Base-by-base conservation (phyloP, 805 yeast genomes). In the Metschnikowia chrysomelidarum region DNA sequence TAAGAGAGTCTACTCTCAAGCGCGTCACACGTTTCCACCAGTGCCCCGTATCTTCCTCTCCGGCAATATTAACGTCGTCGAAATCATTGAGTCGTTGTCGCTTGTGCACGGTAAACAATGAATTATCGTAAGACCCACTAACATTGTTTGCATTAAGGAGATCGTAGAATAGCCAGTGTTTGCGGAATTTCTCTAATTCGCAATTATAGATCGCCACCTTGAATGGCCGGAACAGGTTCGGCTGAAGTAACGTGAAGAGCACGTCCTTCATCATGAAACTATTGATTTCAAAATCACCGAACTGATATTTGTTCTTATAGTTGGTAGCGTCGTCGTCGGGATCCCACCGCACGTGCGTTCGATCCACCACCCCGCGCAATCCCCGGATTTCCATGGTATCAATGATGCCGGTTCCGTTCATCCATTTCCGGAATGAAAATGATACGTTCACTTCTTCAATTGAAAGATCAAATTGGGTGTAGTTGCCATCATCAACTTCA, bases 251-350 rank as follows among this genome's bases (percentile, higher is more conserved):
- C 3, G 91, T 84, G 43, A 93, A 81, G 35, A 91, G 62, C 3
- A 86, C 82, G 59, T 93, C 98, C 48, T 85, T 87, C 77, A 91
- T 73, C 38, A 74, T 76, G 56, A 87, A 84, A 38, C 77, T 76
- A 33, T 85, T 89, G 52, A 91, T 77, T 57, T 93, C 96, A 68
- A 94, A 91, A 62, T 93, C 98, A 6, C 97, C 98, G 0, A 89
- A 88, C 36, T 69, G 71, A 41, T 81, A 75, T 26, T 78, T 58
- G 53, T 87, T 83, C 50, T 77, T 77, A 60, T 87, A 87, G 51
- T 83, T 79, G 18, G 87, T 73, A 2, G 98, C 89, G 49, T 82
- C 89, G 53, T 86, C 95, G 30, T 80, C 75, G 3, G 82, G 80
- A 38, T 76, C 77, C 95, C 95, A 88, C 35, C 62, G 63, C 13